A percentile compares a stretch with the other conserved stretches of the same genome.
These are phyloP conservation scores for Leccinum imitatum DNA, from an alignment of 768 basidiomycete species.

Conservation along the genomic window DNA sequence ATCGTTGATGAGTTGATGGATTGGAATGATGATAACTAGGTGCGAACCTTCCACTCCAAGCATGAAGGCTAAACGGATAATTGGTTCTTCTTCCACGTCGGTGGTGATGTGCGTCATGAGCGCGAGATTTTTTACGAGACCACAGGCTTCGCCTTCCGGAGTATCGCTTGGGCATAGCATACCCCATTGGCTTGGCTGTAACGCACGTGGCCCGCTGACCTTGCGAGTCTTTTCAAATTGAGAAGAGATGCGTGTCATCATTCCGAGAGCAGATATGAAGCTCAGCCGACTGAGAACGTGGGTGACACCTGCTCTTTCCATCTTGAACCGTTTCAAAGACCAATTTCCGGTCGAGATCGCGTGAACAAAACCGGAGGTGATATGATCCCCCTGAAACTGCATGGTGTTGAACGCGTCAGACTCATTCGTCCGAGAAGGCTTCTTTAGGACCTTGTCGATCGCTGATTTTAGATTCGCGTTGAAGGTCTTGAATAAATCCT, in stretches of 20 bases:
- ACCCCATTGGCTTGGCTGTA: slow-evolving; percentile 99
- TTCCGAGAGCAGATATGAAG: slow-evolving; percentile 96
- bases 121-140: slow-evolving; percentile 96
- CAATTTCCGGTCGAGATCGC: slow-evolving; percentile 99
- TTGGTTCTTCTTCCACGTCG: slow-evolving; percentile 94
- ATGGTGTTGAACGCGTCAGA: slow-evolving; percentile 95
- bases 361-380: slow-evolving; percentile 93
- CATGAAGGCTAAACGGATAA: slow-evolving; percentile 86
- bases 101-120: slow-evolving; percentile 99
- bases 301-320: slow-evolving; percentile 98
- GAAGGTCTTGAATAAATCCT: slow-evolving; percentile 98
- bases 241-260: slow-evolving; percentile 99
- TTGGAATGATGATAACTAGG: slow-evolving; percentile 8
- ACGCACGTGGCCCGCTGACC: slow-evolving; percentile 93
- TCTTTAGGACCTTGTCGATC: slow-evolving; percentile 97
- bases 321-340: slow-evolving; percentile 98
- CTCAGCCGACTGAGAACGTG: slow-evolving; percentile 94
- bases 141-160: slow-evolving; percentile 99
- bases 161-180: slow-evolving; percentile 98
- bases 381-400: slow-evolving; percentile 94
- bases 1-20: slow-evolving; percentile 13
- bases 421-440: slow-evolving; percentile 89
- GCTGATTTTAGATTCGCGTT: slow-evolving; percentile 92
- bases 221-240: slow-evolving; percentile 99
- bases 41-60: slow-evolving; percentile 91